Evolutionary conservation across 2,329 filamentous ascomycete genomes (phyloP).

Genomic region (Shiraia sp.): DNA sequence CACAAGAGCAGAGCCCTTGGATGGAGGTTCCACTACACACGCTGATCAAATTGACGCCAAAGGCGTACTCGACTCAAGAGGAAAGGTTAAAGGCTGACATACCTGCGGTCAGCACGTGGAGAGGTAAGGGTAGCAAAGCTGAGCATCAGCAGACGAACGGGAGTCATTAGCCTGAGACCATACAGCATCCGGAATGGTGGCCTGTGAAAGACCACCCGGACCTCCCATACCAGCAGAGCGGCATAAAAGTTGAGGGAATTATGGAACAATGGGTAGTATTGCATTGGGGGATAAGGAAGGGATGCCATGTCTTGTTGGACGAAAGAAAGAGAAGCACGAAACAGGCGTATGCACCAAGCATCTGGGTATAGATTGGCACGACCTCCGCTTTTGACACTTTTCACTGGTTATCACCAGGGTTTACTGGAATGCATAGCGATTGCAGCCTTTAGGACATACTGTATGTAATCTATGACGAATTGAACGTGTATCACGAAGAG

Average conservation of each 20-base stretch:
- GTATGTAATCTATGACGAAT: too few relatives aligned
- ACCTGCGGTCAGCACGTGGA: conserved; percentile 93
- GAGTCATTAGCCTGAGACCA: conserved; percentile 22
- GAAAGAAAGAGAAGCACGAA: background rate
- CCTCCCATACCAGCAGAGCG: background rate
- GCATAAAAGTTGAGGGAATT: background rate
- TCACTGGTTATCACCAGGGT: conserved; percentile 1
- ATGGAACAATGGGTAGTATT: background rate
- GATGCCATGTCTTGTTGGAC: background rate
- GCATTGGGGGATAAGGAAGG: too few relatives aligned
- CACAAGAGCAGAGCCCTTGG: conserved; percentile 92
- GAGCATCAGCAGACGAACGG: conserved; percentile 68
- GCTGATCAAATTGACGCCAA: conserved; percentile 92
- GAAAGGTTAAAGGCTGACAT: conserved; percentile 88
- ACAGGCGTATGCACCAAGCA: conserved; percentile 1
- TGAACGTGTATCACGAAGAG: background rate
- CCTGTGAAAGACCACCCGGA: conserved; percentile 3
- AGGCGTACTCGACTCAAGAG: conserved; percentile 91
- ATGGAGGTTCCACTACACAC: conserved; percentile 98
- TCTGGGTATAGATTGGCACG: conserved; percentile 7
- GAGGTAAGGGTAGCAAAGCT: conserved; percentile 88
- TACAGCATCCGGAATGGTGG: conserved; percentile 11
- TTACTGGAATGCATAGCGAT: background rate
- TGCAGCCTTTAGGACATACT: too few relatives aligned
- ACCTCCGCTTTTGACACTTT: conserved; percentile 3